Evolutionary conservation across 306 rosid species (phyloP), one percentile per base, ranked within the genome.

Genomic region (Vigna mungo): DNA sequence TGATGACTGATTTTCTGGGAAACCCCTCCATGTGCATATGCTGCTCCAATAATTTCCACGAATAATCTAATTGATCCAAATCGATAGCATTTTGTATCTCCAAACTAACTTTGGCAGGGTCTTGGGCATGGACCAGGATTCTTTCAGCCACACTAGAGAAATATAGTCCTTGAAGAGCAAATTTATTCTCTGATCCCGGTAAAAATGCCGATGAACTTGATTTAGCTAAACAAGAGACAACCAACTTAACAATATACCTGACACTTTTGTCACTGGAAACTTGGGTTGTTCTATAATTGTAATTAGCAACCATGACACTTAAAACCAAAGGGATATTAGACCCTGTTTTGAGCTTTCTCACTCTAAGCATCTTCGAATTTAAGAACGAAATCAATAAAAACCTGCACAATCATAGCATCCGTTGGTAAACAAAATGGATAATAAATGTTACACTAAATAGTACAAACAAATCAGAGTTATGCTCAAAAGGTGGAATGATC

Each of bases 21-120:
- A 91, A 91, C 9, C 98, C 98, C 52, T 88, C 94, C 88, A 90
- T 82, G 66, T 84, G 86, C 89, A 90, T 79, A 84, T 90, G 93
- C 78, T 85, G 94, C 82, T 91, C 87, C 73, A 87, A 85, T 68
- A 93, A 89, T 71, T 86, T 88, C 97, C 97, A 93, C n/a, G 87
- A 84, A 85, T 88, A 85, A 32, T 84, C 82, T 56, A 88, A 86
- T 71, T 85, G 87, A 73, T 76, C 63, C 34, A 69, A 92, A 7
- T 53, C 54, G 18, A 93, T 79, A 68, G 94, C 89, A 63, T 83
- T 76, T 55, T 87, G 84, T 78, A 91, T 88, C 36, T 93, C 96
- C 60, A 72, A 32, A 63, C 82, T 86, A 80, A 93, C 72, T 59
- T 83, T 88, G 47, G 90, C 86, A 1, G 90, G 89, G 81, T 93